These are phyloP conservation scores for Backusella australiensis DNA, from an alignment of 192 early-diverging fungal genomes.

Conservation along the genomic window DNA sequence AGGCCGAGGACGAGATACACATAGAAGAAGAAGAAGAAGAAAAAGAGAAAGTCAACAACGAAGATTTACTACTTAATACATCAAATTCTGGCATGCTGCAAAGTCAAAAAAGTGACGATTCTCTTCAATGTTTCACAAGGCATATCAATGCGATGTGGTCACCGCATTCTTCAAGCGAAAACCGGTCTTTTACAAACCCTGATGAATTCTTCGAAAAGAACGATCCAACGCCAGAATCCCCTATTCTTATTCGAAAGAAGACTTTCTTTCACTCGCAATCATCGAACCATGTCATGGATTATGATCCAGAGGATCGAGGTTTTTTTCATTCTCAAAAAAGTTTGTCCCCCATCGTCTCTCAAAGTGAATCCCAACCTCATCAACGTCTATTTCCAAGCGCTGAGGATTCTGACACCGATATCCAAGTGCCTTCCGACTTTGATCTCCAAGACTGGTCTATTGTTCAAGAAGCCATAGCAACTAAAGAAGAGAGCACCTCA, in stretches of 20 bases:
- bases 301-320: not conserved
- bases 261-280: not conserved
- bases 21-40: not conserved
- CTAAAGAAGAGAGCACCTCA: not conserved
- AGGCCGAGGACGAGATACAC: too few relatives aligned
- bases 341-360: not conserved
- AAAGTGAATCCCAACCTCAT: not conserved
- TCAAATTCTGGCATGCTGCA: not conserved
- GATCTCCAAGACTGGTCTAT: not conserved
- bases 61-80: not conserved
- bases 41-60: not conserved
- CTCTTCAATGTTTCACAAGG: conserved; percentile 5
- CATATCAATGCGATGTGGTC: conserved; percentile 14
- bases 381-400: too few relatives aligned
- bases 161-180: not conserved
- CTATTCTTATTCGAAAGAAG: not conserved
- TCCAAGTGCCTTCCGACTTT: not conserved
- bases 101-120: conserved; percentile 1
- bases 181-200: not conserved
- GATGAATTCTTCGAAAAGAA: not conserved
- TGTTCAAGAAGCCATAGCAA: not conserved
- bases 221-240: not conserved
- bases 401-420: not conserved
- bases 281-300: not conserved
- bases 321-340: not conserved